A percentile compares a stretch with the other conserved stretches of the same genome.
Conservation (phyloP, 192 early-diverging fungal species). For the Umbelopsis sp. region DNA sequence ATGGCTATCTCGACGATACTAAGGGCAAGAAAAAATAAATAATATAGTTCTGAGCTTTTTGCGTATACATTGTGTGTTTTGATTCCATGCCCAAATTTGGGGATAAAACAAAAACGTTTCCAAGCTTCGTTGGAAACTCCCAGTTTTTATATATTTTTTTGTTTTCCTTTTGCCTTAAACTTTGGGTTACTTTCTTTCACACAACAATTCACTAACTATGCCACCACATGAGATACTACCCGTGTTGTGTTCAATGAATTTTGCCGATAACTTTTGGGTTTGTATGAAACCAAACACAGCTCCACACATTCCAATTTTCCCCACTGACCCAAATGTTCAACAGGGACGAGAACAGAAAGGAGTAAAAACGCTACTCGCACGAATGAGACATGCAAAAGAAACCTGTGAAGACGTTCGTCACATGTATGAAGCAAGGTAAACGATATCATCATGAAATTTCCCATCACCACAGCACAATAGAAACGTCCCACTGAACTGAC, state of each 20-base stretch:
- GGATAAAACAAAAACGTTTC: not conserved
- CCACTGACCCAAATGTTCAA: not conserved
- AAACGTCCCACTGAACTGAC: not conserved
- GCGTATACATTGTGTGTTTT: conserved; percentile 12
- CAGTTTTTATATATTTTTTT: not conserved
- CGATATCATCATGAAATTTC: no score
- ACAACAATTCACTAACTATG: not conserved
- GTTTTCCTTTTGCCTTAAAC: not conserved
- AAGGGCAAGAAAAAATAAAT: conserved; percentile 25
- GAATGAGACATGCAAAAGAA: conserved; percentile 9
- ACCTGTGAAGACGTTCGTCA: conserved; percentile 4
- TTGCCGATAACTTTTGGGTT: conserved; percentile 12
- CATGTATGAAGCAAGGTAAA: conserved; percentile 14
- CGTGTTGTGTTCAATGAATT: not conserved
- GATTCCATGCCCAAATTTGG: conserved; percentile 16
- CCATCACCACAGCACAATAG: no score
- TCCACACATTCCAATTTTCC: not conserved
- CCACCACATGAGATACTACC: not conserved
- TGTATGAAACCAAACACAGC: not conserved
- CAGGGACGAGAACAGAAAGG: conserved; percentile 15
- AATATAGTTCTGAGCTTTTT: conserved; percentile 4
- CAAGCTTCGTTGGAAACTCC: not conserved
- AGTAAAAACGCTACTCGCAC: not conserved
- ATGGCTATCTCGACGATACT: conserved; percentile 53
- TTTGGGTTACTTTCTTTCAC: not conserved